A percentile compares a stretch with the other conserved stretches of the same genome.
Evolutionary conservation across 768 basidiomycete genomes (phyloP).

Genomic region (Pisolithus marmoratus): DNA sequence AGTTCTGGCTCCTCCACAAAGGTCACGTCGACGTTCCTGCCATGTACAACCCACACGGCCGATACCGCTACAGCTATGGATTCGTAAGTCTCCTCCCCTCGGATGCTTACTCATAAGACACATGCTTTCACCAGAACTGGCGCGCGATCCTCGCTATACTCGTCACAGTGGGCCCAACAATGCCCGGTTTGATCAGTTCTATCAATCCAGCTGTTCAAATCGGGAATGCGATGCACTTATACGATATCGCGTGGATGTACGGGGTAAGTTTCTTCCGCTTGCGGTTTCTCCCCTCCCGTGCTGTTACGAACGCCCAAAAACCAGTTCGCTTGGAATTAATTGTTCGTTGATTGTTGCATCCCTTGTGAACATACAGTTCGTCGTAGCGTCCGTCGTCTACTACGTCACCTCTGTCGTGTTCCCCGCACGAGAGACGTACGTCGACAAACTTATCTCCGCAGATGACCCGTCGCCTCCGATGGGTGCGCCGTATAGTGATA

Average conservation of each 20-base stretch:
- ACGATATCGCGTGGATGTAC: conserved; percentile 72
- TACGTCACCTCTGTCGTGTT: conserved; percentile 21
- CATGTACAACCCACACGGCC: conserved; percentile 74
- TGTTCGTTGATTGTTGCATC: neutral
- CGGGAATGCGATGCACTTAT: conserved; percentile 51
- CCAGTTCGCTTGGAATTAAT: neutral
- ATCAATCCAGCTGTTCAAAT: conserved; percentile 64
- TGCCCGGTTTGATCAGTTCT: conserved; percentile 73
- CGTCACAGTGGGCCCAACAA: conserved; percentile 59
- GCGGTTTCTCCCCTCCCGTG: too few species aligned
- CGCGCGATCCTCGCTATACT: conserved; percentile 67
- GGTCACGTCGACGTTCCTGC: conserved; percentile 74
- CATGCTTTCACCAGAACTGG: conserved; percentile 59
- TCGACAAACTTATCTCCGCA: conserved; percentile 19
- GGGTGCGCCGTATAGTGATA: neutral
- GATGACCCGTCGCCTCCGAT: conserved; percentile 7
- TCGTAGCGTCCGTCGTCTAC: conserved; percentile 19
- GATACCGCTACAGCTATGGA: conserved; percentile 74
- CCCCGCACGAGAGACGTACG: conserved; percentile 21
- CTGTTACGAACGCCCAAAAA: too few species aligned
- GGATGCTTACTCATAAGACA: neutral
- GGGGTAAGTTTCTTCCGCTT: conserved; percentile 41
- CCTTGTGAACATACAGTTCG: conserved; percentile 12
- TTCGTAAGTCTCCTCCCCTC: conserved; percentile 46
- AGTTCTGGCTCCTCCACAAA: conserved; percentile 77